Evolutionary conservation across 805 yeast species (phyloP).

Genomic region (Wickerhamiella siamensis): DNA sequence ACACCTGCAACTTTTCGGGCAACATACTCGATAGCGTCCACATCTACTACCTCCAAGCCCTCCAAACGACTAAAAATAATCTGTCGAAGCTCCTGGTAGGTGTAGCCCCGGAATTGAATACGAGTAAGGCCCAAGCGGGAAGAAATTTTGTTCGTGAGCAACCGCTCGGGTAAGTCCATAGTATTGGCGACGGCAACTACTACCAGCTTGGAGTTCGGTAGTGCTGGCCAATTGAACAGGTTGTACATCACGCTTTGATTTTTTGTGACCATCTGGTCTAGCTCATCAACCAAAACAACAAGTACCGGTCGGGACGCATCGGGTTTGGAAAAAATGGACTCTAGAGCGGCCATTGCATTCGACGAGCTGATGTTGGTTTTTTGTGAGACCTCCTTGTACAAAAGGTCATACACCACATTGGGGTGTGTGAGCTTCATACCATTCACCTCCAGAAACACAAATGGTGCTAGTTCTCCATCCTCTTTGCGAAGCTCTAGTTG

Average conservation of each 20-base stretch:
- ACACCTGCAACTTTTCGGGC: conserved; percentile 91
- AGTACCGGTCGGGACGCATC: conserved; percentile 33
- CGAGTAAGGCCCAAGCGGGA: conserved; percentile 82
- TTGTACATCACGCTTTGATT: conserved; percentile 79
- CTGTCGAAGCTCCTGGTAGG: conserved; percentile 56
- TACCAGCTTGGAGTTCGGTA: conserved; percentile 59
- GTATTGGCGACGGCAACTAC: conserved; percentile 93
- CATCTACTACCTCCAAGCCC: conserved; percentile 25
- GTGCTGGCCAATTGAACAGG: conserved; percentile 95
- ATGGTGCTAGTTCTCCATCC: conserved; percentile 31
- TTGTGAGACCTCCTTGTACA: conserved; percentile 60
- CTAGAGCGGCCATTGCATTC: conserved; percentile 54
- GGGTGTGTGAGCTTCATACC: conserved; percentile 78
- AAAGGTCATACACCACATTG: conserved; percentile 59
- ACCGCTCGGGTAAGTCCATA: conserved; percentile 90
- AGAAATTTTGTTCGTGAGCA: conserved; percentile 73
- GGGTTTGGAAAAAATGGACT: conserved; percentile 42
- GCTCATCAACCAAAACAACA: conserved; percentile 76
- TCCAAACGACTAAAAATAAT: conserved; percentile 64
- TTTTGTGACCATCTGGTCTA: conserved; percentile 78
- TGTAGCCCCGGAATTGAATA: conserved; percentile 79
- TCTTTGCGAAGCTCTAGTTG: conserved; percentile 37
- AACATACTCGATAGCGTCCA: conserved; percentile 69
- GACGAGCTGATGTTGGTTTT: conserved; percentile 44
- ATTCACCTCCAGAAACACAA: conserved; percentile 74